These are phyloP conservation scores for Coniferiporia sulphurascens DNA, from an alignment of 1,284 basidiomycete genomes.

Conservation along the genomic window DNA sequence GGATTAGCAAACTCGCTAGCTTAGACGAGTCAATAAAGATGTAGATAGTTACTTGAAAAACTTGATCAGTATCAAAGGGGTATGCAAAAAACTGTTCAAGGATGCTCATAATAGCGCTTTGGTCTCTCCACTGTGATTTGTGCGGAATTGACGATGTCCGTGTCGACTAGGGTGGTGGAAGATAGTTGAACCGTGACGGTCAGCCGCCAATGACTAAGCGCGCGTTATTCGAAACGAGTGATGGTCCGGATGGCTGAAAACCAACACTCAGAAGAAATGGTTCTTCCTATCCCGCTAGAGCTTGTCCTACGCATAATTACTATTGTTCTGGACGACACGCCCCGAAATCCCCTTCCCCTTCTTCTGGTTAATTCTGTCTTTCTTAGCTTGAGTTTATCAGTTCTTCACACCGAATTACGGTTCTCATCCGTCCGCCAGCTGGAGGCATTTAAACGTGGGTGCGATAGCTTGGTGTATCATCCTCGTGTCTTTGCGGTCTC, in stretches of 20 bases:
- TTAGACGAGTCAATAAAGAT: background rate
- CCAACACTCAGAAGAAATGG: background rate
- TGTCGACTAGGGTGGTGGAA: too few species aligned
- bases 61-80: slow-evolving; percentile 16
- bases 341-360: slow-evolving; percentile 22
- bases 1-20: background rate
- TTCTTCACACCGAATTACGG: slow-evolving; percentile 31
- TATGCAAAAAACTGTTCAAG: slow-evolving; percentile 7
- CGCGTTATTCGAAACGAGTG: background rate
- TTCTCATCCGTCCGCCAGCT: slow-evolving; percentile 31
- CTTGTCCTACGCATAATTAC: slow-evolving; percentile 22
- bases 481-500: slow-evolving; percentile 26
- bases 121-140: background rate
- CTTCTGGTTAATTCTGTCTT: slow-evolving; percentile 27
- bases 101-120: background rate
- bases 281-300: background rate
- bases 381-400: slow-evolving; percentile 14
- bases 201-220: too few species aligned
- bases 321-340: slow-evolving; percentile 23
- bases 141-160: too few species aligned
- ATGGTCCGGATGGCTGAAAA: background rate
- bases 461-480: slow-evolving; percentile 22
- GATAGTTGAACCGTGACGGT: too few species aligned
- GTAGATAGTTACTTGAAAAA: slow-evolving; percentile 7
- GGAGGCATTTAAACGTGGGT: slow-evolving; percentile 24